A percentile compares a stretch with the other conserved stretches of the same genome.
Conservation (phyloP, 1,139 yeast species). For the Candida albicans region DNA sequence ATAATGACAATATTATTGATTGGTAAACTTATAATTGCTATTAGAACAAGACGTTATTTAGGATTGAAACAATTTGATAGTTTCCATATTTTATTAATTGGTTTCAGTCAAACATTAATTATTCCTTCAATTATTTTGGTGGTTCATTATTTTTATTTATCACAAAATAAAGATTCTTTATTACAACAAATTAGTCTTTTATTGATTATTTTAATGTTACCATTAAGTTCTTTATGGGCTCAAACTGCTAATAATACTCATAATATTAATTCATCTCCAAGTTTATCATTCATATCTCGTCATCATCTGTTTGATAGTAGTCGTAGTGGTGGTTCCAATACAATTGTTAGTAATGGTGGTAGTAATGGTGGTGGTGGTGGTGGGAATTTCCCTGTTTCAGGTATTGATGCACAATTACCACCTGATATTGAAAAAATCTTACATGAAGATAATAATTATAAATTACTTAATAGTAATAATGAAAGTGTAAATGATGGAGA, state of each 20-base stretch:
- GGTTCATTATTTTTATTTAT: conserved; percentile 37
- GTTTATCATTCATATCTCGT: conserved; percentile 18
- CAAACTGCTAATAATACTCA: conserved; percentile 47
- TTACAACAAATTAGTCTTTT: conserved; percentile 27
- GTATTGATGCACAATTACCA: conserved; percentile 12
- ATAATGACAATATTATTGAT: conserved; percentile 60
- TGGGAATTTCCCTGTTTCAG: conserved; percentile 1
- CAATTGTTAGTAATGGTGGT: not conserved
- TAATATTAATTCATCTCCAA: conserved; percentile 19
- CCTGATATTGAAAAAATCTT: conserved; percentile 14
- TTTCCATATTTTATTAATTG: conserved; percentile 74
- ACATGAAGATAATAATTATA: conserved; percentile 4
- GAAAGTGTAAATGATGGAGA: not conserved
- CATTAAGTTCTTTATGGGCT: conserved; percentile 90
- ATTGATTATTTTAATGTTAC: conserved; percentile 61
- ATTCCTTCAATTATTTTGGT: conserved; percentile 73
- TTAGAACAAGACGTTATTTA: conserved; percentile 66
- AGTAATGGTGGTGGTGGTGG: not conserved
- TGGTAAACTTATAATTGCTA: conserved; percentile 63
- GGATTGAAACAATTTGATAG: conserved; percentile 84
- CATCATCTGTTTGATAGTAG: conserved; percentile 12
- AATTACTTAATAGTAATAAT: not conserved
- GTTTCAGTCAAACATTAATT: conserved; percentile 80
- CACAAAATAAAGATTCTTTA: conserved; percentile 15
- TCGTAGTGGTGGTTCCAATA: conserved; percentile 1